phyloP scores from a whole-genome alignment of 2,329 filamentous ascomycete species.

The Aurifilum marmelostoma region DNA sequence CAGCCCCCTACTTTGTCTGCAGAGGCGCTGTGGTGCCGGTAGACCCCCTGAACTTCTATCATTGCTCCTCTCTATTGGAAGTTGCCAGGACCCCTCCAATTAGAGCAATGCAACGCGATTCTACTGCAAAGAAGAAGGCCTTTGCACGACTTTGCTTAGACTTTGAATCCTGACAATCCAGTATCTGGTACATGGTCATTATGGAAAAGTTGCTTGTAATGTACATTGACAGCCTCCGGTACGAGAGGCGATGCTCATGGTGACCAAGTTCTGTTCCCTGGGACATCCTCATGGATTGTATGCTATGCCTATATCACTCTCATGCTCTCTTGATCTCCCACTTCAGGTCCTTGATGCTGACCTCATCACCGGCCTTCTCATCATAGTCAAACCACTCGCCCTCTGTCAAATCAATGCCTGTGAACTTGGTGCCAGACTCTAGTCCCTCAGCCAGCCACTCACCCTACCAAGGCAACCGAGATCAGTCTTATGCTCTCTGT shows the following conservation, averaged over 20 bases:
- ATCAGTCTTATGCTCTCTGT: slow-evolving; percentile 24
- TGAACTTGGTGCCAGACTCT: slow-evolving; percentile 82
- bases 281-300: not conserved
- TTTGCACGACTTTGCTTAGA: not conserved
- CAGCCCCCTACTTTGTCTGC: not conserved
- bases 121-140: not conserved
- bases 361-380: slow-evolving; percentile 88
- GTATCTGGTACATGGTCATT: too few species aligned
- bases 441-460: slow-evolving; percentile 85
- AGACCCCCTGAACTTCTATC: not conserved
- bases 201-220: not conserved
- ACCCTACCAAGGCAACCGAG: slow-evolving; percentile 56
- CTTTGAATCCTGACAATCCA: not conserved
- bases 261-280: not conserved
- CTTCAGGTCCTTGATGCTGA: slow-evolving; percentile 85
- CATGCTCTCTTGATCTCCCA: slow-evolving; percentile 82
- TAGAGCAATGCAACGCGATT: not conserved
- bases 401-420: slow-evolving; percentile 78
- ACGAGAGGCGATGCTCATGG: not conserved
- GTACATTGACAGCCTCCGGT: not conserved
- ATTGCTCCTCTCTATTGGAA: not conserved
- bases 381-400: slow-evolving; percentile 99
- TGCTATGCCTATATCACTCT: not conserved
- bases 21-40: not conserved
- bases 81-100: not conserved